A percentile compares a stretch with the other conserved stretches of the same genome.
phyloP scores from a whole-genome alignment of 2,329 filamentous ascomycete species.

The Nemania diffusa region DNA sequence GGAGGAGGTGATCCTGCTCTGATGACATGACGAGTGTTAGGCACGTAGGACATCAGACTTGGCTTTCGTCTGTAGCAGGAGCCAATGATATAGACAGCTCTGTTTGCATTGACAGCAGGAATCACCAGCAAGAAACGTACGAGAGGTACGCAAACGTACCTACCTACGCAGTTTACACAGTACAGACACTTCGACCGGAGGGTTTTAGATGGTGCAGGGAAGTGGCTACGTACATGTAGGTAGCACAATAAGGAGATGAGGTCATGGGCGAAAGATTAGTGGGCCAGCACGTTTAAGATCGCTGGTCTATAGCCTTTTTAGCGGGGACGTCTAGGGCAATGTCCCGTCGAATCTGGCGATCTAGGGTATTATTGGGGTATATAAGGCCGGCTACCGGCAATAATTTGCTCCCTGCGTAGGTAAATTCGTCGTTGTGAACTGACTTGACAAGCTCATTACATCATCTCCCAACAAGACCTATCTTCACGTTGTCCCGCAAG shows the following conservation, averaged over 20 bases:
- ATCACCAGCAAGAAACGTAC: not conserved
- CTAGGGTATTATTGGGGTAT: not conserved
- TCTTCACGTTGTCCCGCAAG: no score
- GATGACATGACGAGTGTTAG: conserved; percentile 17
- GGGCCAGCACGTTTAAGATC: conserved; percentile 14
- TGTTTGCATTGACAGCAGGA: conserved; percentile 16
- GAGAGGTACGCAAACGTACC: conserved; percentile 5
- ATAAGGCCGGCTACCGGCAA: conserved; percentile 20
- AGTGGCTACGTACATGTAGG: no score
- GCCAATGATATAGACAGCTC: conserved; percentile 10
- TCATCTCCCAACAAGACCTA: conserved; percentile 1
- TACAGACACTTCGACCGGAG: not conserved
- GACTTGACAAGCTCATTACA: conserved; percentile 10
- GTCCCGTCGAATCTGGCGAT: not conserved
- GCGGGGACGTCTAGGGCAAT: not conserved
- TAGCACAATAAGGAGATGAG: conserved; percentile 28
- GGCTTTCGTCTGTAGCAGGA: not conserved
- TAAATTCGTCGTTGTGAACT: not conserved
- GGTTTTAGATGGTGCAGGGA: conserved; percentile 18
- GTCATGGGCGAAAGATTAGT: conserved; percentile 31
- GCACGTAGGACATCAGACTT: conserved; percentile 1
- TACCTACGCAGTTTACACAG: no score
- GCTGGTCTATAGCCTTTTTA: conserved; percentile 15
- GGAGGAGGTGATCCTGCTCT: not conserved
- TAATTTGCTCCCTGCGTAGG: not conserved